Evolutionary conservation across 352 stramenopile species (phyloP).

Genomic region (Phytophthora niederhauseri): DNA sequence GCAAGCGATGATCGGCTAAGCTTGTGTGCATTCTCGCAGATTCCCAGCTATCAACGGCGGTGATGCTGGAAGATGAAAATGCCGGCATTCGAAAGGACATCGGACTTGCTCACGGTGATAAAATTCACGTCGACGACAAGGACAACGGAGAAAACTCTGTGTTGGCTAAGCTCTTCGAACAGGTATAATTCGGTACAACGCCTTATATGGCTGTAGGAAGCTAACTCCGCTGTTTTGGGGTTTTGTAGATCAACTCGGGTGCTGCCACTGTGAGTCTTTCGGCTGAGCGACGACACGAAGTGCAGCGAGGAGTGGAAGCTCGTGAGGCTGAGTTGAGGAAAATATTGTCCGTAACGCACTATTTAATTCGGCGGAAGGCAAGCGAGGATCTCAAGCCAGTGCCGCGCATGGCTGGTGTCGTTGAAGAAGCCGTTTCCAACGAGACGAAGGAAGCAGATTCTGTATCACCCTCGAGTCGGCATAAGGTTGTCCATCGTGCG

Average conservation of each 20-base stretch:
- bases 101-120: slow-evolving; percentile 86
- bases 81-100: slow-evolving; percentile 82
- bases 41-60: slow-evolving; percentile 68
- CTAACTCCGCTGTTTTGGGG: slow-evolving; percentile 4
- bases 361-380: slow-evolving; percentile 73
- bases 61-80: slow-evolving; percentile 73
- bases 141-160: slow-evolving; percentile 80
- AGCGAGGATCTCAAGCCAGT: slow-evolving; percentile 51
- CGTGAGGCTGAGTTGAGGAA: slow-evolving; percentile 84
- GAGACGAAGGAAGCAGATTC: slow-evolving; percentile 32
- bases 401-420: slow-evolving; percentile 27
- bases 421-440: slow-evolving; percentile 35
- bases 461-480: slow-evolving; percentile 24
- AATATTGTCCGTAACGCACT: slow-evolving; percentile 84
- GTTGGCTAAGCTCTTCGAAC: slow-evolving; percentile 79
- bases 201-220: not conserved
- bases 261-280: slow-evolving; percentile 83
- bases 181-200: slow-evolving; percentile 43
- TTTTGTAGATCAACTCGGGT: slow-evolving; percentile 80
- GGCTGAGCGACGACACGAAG: slow-evolving; percentile 85
- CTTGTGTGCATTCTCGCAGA: slow-evolving; percentile 41
- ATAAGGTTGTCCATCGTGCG: slow-evolving; percentile 39
- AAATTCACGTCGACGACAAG: slow-evolving; percentile 89
- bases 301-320: slow-evolving; percentile 85
- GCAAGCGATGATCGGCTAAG: not conserved